A percentile compares a stretch with the other conserved stretches of the same genome.
Evolutionary conservation across 352 stramenopile species (phyloP).

Genomic region (Chrysophaeum taylorii): DNA sequence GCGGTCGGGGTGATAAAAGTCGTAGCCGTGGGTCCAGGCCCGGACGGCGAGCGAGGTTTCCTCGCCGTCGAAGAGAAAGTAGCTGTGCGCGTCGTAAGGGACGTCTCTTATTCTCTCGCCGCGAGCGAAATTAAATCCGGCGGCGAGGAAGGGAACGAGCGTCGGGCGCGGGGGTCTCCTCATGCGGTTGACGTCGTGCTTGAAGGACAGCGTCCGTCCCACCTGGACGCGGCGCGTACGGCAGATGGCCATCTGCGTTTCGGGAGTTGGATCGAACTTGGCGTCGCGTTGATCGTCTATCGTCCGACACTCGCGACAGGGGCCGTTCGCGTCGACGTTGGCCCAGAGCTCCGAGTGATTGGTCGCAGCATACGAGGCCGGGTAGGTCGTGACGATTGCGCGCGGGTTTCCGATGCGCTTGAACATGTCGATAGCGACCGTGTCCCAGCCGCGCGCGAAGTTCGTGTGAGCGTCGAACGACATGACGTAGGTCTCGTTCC

Average conservation of each 20-base stretch:
- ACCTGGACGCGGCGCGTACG: not conserved
- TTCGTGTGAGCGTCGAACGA: conserved; percentile 25
- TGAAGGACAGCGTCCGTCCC: not conserved
- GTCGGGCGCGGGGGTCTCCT: not conserved
- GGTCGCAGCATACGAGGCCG: not conserved
- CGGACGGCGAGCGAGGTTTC: conserved; percentile 25
- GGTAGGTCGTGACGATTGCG: conserved; percentile 23
- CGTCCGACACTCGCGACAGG: not conserved
- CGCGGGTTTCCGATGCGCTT: conserved; percentile 18
- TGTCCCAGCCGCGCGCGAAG: conserved; percentile 22
- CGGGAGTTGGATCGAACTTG: not conserved
- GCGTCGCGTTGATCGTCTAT: conserved; percentile 9
- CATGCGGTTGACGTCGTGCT: conserved; percentile 16
- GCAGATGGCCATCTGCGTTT: conserved; percentile 7
- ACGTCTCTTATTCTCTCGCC: conserved; percentile 16
- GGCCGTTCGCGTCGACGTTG: not conserved
- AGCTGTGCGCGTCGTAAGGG: conserved; percentile 19
- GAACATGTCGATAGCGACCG: conserved; percentile 19
- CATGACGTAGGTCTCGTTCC: conserved; percentile 18
- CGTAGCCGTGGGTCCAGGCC: conserved; percentile 24
- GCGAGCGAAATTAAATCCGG: conserved; percentile 18
- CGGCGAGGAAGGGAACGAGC: conserved; percentile 14
- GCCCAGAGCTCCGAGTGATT: not conserved
- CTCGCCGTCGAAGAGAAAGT: conserved; percentile 24
- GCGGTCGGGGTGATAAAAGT: conserved; percentile 20